Evolutionary conservation across 768 basidiomycete species (phyloP).

Genomic region (Candolleomyces eurysporus): DNA sequence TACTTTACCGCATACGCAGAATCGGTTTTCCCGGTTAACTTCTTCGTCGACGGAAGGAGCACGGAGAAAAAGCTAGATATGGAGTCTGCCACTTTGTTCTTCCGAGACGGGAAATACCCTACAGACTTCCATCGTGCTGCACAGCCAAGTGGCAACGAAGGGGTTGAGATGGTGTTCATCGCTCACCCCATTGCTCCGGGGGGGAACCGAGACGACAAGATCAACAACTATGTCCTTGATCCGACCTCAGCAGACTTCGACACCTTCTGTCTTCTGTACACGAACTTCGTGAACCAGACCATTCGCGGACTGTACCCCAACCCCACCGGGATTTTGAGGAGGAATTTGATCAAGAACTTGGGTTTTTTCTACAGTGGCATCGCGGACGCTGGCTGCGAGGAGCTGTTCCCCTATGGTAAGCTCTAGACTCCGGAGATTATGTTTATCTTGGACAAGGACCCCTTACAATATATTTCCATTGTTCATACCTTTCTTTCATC

Average conservation of each 20-base stretch:
- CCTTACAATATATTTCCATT: too few species aligned
- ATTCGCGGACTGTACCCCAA: conserved; percentile 16
- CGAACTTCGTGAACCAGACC: conserved; percentile 12
- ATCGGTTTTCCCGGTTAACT: conserved; percentile 12
- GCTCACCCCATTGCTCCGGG: conserved; percentile 15
- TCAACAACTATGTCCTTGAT: conserved; percentile 14
- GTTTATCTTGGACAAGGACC: too few species aligned
- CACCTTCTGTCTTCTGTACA: conserved; percentile 12
- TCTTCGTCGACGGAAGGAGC: conserved; percentile 19
- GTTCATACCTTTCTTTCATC: too few species aligned
- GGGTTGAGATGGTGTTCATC: neutral
- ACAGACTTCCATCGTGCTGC: conserved; percentile 12
- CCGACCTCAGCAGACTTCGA: conserved; percentile 10
- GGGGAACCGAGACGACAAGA: conserved; percentile 7
- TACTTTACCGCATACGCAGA: conserved; percentile 15
- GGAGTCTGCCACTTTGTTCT: conserved; percentile 14
- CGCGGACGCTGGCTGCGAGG: conserved; percentile 3
- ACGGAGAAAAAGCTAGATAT: conserved; percentile 12
- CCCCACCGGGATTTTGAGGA: conserved; percentile 13
- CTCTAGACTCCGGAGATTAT: neutral
- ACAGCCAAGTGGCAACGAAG: conserved; percentile 5
- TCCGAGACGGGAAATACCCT: conserved; percentile 16
- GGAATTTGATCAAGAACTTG: conserved; percentile 15
- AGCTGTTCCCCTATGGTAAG: conserved; percentile 14
- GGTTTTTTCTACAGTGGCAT: conserved; percentile 2